phyloP scores from a whole-genome alignment of 78 protist species.

The Trichosphaerium sp. region DNA sequence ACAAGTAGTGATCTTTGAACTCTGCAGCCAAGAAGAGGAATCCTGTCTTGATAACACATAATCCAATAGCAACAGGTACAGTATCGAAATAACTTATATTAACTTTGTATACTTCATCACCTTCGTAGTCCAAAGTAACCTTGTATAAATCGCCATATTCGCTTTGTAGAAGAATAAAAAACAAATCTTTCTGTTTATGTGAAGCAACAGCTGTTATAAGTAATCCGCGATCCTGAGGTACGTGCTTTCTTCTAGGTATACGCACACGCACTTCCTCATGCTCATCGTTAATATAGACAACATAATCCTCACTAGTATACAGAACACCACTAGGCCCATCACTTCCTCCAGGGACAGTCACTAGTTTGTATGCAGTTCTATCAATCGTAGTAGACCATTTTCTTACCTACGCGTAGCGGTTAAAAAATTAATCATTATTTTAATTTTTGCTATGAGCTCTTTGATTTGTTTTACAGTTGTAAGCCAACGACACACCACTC shows the following conservation, averaged over 20 bases:
- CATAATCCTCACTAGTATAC: constrained; percentile 46
- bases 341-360: constrained; percentile 85
- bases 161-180: constrained; percentile 85
- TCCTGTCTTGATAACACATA: constrained; percentile 59
- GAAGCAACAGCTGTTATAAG: constrained; percentile 22
- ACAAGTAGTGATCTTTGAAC: constrained; percentile 78
- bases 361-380: neutral
- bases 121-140: constrained; percentile 48
- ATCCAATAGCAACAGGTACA: constrained; percentile 56
- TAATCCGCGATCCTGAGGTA: constrained; percentile 9
- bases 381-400: no score
- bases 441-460: no score
- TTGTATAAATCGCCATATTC: constrained; percentile 92
- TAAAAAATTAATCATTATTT: no score
- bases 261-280: constrained; percentile 3
- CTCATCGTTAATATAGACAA: constrained; percentile 25
- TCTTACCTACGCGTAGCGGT: no score
- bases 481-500: no score
- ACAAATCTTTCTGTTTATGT: constrained; percentile 32
- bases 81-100: constrained; percentile 80
- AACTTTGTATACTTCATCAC: constrained; percentile 37
- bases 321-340: constrained; percentile 94
- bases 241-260: constrained; percentile 56
- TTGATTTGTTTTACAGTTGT: no score
- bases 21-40: constrained; percentile 89